Evolutionary conservation across 495 filamentous ascomycete genomes (phyloP).

Genomic region (Alectoria sarmentosa): DNA sequence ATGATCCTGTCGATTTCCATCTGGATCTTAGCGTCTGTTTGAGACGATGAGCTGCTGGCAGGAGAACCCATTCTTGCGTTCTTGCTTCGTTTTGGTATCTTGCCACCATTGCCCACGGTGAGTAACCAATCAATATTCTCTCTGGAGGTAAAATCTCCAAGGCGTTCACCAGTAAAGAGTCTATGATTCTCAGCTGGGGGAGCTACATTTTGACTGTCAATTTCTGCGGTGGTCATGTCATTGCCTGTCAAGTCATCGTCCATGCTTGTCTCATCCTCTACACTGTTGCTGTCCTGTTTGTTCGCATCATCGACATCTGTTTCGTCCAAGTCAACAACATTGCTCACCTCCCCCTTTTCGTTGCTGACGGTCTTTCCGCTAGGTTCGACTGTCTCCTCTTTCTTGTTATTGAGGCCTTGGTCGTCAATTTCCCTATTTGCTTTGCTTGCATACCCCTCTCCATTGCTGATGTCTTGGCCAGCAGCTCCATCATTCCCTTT

Average conservation of each 20-base stretch:
- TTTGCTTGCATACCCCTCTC: not conserved
- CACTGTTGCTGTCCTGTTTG: not conserved
- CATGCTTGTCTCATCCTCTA: not conserved
- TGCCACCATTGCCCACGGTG: not conserved
- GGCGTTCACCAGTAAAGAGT: not conserved
- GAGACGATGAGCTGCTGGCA: not conserved
- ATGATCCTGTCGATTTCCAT: not conserved
- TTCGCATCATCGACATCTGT: not conserved
- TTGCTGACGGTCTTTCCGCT: not conserved
- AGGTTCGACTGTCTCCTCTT: not conserved
- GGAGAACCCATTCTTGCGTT: not conserved
- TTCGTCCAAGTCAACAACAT: not conserved
- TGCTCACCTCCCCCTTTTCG: not conserved
- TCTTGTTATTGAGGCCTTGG: not conserved
- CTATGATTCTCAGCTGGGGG: not conserved
- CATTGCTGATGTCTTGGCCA: not conserved
- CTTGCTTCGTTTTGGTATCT: not conserved
- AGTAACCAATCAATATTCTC: conserved; percentile 5
- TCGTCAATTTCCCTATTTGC: no score
- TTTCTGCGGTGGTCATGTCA: not conserved
- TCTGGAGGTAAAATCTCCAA: not conserved
- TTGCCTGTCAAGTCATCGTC: not conserved
- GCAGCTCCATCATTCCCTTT: not conserved
- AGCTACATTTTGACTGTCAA: not conserved
- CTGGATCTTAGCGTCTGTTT: not conserved